These are phyloP conservation scores for Xylaria bambusicola DNA, from an alignment of 495 filamentous ascomycete species.

Conservation along the genomic window DNA sequence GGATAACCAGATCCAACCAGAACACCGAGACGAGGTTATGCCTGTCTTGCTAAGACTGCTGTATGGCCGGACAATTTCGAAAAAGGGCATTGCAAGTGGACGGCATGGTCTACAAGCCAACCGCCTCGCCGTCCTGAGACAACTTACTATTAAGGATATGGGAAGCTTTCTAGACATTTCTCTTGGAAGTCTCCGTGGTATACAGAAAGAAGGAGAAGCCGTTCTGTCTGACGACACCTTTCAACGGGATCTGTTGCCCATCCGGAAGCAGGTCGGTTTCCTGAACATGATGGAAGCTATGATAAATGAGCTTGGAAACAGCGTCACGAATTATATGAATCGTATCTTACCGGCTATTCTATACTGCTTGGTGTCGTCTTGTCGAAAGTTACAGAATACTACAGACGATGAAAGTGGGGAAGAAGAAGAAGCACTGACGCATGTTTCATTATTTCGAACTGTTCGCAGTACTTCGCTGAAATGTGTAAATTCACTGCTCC, in stretches of 20 bases:
- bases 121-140: slow-evolving; percentile 57
- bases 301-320: slow-evolving; percentile 75
- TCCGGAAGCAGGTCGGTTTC: slow-evolving; percentile 82
- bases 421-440: slow-evolving; percentile 46
- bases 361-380: slow-evolving; percentile 75
- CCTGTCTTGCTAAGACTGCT: slow-evolving; percentile 85
- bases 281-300: slow-evolving; percentile 90
- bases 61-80: slow-evolving; percentile 84
- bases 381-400: slow-evolving; percentile 53
- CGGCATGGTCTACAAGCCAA: slow-evolving; percentile 63
- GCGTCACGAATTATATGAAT: slow-evolving; percentile 61
- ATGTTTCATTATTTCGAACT: slow-evolving; percentile 63
- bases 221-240: slow-evolving; percentile 52
- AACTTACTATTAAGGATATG: slow-evolving; percentile 61
- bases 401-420: slow-evolving; percentile 46
- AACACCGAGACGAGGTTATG: slow-evolving; percentile 71
- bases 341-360: slow-evolving; percentile 72
- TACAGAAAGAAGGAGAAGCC: slow-evolving; percentile 57
- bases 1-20: slow-evolving; percentile 70
- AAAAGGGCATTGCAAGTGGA: slow-evolving; percentile 67
- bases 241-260: slow-evolving; percentile 54
- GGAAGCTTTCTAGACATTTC: slow-evolving; percentile 80
- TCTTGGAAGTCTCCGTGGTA: slow-evolving; percentile 65
- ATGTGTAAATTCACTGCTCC: slow-evolving; percentile 76
- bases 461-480: slow-evolving; percentile 75